Evolutionary conservation across 148 eudicot species (phyloP), one percentile per base, ranked within the genome.

Genomic region (Linanthus parryae): DNA sequence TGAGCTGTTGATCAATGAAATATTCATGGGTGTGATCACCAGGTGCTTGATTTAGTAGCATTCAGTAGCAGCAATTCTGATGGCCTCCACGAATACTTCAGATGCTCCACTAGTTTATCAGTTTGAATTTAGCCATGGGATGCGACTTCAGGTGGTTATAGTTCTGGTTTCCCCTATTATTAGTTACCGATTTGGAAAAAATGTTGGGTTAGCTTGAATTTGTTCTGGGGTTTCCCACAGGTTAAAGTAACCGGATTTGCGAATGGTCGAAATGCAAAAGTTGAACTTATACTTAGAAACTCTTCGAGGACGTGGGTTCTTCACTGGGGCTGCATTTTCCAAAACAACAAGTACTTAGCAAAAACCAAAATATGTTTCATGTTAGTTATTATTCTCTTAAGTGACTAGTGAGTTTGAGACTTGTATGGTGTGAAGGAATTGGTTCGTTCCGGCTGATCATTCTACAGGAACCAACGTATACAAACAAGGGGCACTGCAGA

Each of bases 261-360:
- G 20, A 48, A 39, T 48, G 55, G 63, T 11, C 24, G 26, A 26
- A 17, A 48, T 59, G 63, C 63, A 48, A 59, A 59, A 59, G 63
- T 59, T 9, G 54, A 59, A 14, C 33, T 59, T 48, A 54, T 48
- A 48, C 56, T 59, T 3, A 49, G 48, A 28, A 59, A 59, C 24
- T 21, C 46, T 30, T 48, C 55, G 2, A 49, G 54, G 27, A 39
- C 64, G 3, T 59, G 56, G 64, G 40, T 59, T 51, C 56, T 59
- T 30, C 64, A 59, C 48, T 59, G 64, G 64, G 64, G 64, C 29
- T 59, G 64, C 54, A 59, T 34, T 48, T 59, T 40, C 56, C 7
- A 28, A 2, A 47, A 56, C 49, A 59, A 49, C 33, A 59, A 22
- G 64, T 59, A 30, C 39, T 12, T 35, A 34, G 25, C 23, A 20